Evolutionary conservation across 352 stramenopile genomes (phyloP).

Genomic region (Plasmopara muralis): DNA sequence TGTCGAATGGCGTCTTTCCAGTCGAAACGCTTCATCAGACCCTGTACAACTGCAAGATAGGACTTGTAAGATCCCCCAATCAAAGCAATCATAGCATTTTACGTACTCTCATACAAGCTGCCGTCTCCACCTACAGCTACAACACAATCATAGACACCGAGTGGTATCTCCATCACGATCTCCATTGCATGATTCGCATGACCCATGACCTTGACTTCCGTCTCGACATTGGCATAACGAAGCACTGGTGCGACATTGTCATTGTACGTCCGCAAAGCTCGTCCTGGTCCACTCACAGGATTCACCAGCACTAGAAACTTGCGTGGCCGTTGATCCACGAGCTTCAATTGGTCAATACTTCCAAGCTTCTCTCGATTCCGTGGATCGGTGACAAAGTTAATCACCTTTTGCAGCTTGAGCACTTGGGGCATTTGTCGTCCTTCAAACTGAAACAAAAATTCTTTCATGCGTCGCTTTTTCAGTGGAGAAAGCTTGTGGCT

Average conservation of each 20-base stretch:
- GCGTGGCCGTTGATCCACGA: conserved; percentile 15
- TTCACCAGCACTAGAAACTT: conserved; percentile 72
- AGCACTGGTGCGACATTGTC: conserved; percentile 48
- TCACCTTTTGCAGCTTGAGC: conserved; percentile 23
- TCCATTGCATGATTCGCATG: conserved; percentile 44
- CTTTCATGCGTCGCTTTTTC: conserved; percentile 33
- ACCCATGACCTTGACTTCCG: conserved; percentile 40
- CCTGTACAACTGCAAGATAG: conserved; percentile 48
- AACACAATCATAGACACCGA: conserved; percentile 56
- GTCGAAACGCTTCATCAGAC: conserved; percentile 61
- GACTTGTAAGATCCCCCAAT: background rate
- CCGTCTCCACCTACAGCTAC: conserved; percentile 67
- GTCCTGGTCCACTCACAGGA: conserved; percentile 47
- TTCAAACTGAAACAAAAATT: conserved; percentile 46
- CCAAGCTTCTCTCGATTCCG: conserved; percentile 21
- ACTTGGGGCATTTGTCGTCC: conserved; percentile 32
- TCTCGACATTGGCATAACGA: conserved; percentile 42
- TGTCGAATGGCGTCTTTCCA: conserved; percentile 65
- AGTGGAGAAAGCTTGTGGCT: conserved; percentile 20
- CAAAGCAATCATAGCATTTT: background rate
- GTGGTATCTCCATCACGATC: conserved; percentile 38
- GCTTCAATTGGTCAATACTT: conserved; percentile 28
- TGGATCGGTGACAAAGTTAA: conserved; percentile 54
- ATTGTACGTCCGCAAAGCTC: conserved; percentile 47
- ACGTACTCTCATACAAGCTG: conserved; percentile 56